phyloP scores from a whole-genome alignment of 495 filamentous ascomycete species.

The Acidiella bohemica region DNA sequence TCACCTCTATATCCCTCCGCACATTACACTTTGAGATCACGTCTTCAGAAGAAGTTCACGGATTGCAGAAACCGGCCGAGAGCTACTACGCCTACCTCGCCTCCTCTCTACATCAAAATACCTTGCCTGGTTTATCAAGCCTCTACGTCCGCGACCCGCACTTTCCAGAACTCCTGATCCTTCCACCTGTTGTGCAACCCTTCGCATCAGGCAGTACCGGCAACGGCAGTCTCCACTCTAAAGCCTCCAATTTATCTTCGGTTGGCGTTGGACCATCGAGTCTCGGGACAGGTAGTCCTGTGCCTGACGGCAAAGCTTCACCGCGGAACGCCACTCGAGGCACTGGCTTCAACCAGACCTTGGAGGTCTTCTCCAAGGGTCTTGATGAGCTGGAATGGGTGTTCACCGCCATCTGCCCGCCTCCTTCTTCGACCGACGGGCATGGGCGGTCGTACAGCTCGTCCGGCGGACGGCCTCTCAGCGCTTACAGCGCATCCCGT shows the following conservation, averaged over 20 bases:
- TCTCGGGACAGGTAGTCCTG: conserved; percentile 6
- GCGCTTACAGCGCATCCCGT: conserved; percentile 38
- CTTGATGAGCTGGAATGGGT: conserved; percentile 79
- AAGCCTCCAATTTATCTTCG: conserved; percentile 11
- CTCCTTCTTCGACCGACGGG: conserved; percentile 12
- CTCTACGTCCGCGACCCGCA: conserved; percentile 75
- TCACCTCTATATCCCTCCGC: conserved; percentile 52
- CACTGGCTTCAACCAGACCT: conserved; percentile 42
- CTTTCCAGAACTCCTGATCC: conserved; percentile 59
- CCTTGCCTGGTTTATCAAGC: conserved; percentile 54
- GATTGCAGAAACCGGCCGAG: conserved; percentile 44
- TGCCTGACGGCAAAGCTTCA: conserved; percentile 20
- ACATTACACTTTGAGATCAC: conserved; percentile 74
- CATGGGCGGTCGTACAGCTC: conserved; percentile 27
- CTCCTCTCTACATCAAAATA: conserved; percentile 58
- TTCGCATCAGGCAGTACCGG: neutral
- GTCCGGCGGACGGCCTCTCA: conserved; percentile 39
- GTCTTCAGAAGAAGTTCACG: conserved; percentile 39
- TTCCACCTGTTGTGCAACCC: conserved; percentile 35
- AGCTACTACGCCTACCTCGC: conserved; percentile 84
- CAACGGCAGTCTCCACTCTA: conserved; percentile 2
- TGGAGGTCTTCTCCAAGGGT: conserved; percentile 78
- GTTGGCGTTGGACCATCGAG: neutral
- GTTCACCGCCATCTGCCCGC: conserved; percentile 47
- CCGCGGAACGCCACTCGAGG: conserved; percentile 20